Base-by-base conservation (phyloP, 805 yeast species). In the Cyberlindnera suaveolens region DNA sequence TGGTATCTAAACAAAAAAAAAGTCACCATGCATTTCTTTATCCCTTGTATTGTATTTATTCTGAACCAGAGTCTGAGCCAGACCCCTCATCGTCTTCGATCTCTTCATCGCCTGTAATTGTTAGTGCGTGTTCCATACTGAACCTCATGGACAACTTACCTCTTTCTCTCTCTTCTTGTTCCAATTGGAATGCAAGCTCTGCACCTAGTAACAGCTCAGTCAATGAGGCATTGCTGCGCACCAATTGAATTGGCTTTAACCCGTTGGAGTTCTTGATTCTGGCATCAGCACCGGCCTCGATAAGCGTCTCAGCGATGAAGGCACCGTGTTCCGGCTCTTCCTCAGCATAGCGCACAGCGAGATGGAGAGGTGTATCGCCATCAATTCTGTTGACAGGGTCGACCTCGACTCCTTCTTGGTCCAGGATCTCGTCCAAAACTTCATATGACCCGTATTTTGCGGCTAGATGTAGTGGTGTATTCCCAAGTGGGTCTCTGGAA, bases 281-380 rank as follows among this genome's bases (percentile, higher is more conserved):
- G 3, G 95, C 86, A 63, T 90, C 93, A 2, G 93, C 82, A 3
- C 99, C 98, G 26, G 95, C 96, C 56, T 90, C 96, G 34, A 93
- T 68, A 48, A 93, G 73, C 60, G 82, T 84, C 56, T 86, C 95
- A 11, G 82, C 78, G 30, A 89, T 70, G 52, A 81, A 86, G 19
- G 72, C 67, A 1, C 96, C 96, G 62, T 84, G 89, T 46, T 86
- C 96, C 0, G 93, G 86, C 20, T 78, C 80, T 33, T 69, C 66
- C 37, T 70, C 68, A 13, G 90, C 72, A 61, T 85, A 91, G 47
- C 75, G 75, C 11, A 82, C 96, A 5, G 96, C 95, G 48, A 76
- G 66, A 63, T 91, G 98, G 49, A 93, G 72, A 13, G 99, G 97
- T 1, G 97, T 87, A 50, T 86, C 90, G 32, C 89, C 90, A 41